Evolutionary conservation across 805 yeast species (phyloP).

Genomic region (Isabelozyma rhagii): DNA sequence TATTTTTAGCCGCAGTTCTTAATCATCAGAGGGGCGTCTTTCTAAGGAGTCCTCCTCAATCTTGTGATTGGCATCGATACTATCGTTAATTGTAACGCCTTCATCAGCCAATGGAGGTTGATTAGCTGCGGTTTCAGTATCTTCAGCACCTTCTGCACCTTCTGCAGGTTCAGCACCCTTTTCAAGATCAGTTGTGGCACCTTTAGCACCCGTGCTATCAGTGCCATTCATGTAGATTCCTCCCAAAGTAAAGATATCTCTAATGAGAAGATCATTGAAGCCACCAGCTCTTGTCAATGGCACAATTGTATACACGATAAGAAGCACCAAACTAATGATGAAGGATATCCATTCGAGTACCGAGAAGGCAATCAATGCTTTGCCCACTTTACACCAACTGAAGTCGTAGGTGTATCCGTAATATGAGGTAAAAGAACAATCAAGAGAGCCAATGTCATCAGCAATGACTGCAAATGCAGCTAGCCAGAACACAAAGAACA

Average conservation of each 20-base stretch:
- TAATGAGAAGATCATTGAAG: not conserved
- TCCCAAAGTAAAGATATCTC: not conserved
- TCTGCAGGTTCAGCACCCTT: not conserved
- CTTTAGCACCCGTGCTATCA: not conserved
- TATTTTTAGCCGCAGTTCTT: not conserved
- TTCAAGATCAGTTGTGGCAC: not conserved
- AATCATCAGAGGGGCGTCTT: not conserved
- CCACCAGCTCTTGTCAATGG: constrained; percentile 8
- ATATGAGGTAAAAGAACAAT: constrained; percentile 4
- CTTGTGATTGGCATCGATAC: not conserved
- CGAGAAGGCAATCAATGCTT: constrained; percentile 18
- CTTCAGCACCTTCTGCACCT: not conserved
- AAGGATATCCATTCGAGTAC: constrained; percentile 18
- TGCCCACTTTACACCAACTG: constrained; percentile 15
- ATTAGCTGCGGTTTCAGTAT: not conserved
- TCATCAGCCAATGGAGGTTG: not conserved
- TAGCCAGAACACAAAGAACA: constrained; percentile 19
- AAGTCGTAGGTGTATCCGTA: not conserved
- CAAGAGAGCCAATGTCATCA: constrained; percentile 12
- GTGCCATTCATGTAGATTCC: not conserved
- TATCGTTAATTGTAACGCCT: not conserved
- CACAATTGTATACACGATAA: constrained; percentile 11
- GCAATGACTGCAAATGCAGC: constrained; percentile 19
- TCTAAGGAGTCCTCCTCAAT: not conserved
- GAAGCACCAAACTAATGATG: constrained; percentile 11